Evolutionary conservation across 805 yeast species (phyloP).

Genomic region (Zygosaccharomyces bailii): DNA sequence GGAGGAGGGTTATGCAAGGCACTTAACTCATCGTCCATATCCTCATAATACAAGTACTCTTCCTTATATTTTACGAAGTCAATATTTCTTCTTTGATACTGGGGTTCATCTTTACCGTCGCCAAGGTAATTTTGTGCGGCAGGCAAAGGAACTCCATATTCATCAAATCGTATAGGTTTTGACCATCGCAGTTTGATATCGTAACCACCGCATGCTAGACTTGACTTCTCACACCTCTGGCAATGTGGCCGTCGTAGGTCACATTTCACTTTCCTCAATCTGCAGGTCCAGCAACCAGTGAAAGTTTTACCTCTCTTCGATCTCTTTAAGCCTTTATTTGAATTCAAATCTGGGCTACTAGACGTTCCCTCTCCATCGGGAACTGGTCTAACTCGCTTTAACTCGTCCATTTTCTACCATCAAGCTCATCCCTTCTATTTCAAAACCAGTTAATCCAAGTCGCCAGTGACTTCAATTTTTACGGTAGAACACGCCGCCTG

Average conservation of each 20-base stretch:
- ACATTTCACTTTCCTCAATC: constrained; percentile 76
- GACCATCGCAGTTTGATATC: constrained; percentile 78
- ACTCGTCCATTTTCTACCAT: not conserved
- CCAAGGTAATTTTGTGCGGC: constrained; percentile 13
- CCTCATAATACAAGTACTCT: constrained; percentile 70
- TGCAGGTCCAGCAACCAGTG: constrained; percentile 86
- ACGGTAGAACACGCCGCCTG: not conserved
- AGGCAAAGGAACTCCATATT: constrained; percentile 36
- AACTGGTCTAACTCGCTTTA: not conserved
- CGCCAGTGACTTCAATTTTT: constrained; percentile 5
- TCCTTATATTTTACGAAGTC: constrained; percentile 72
- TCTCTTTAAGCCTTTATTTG: not conserved
- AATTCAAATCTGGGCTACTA: not conserved
- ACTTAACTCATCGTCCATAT: constrained; percentile 67
- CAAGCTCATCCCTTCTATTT: not conserved
- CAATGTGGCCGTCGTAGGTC: constrained; percentile 71
- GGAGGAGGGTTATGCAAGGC: constrained; percentile 46
- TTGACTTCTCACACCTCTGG: constrained; percentile 63
- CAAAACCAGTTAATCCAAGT: not conserved
- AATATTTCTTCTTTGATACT: constrained; percentile 65
- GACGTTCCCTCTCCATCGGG: not conserved
- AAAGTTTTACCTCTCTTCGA: constrained; percentile 60
- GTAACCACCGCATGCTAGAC: constrained; percentile 75
- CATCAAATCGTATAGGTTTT: constrained; percentile 49
- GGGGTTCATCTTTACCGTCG: constrained; percentile 41